phyloP scores from a whole-genome alignment of 345 rosid genomes.

The Eutrema heterophyllum region DNA sequence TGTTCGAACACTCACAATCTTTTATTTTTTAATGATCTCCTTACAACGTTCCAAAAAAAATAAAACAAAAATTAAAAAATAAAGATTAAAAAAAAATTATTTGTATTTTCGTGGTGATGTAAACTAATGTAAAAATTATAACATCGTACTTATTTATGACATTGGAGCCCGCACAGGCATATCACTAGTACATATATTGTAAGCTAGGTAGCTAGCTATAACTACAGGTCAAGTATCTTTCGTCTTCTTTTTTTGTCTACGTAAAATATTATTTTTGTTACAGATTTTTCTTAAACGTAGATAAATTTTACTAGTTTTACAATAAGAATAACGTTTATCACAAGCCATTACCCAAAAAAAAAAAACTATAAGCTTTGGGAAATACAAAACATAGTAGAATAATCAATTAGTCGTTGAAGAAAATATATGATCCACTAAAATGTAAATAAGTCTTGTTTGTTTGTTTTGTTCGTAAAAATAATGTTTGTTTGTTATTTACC shows the following conservation, averaged over 20 bases:
- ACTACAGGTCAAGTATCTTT: conserved; percentile 16
- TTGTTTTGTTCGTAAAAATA: too few species aligned
- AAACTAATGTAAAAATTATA: too few species aligned
- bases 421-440: not conserved
- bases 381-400: not conserved
- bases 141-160: too few species aligned
- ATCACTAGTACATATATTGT: not conserved
- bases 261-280: not conserved
- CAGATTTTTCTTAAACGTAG: not conserved
- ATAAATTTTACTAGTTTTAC: not conserved
- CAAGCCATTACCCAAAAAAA: not conserved
- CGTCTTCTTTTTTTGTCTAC: not conserved
- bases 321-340: not conserved
- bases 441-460: not conserved
- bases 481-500: not conserved
- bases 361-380: not conserved
- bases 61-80: too few species aligned
- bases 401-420: not conserved
- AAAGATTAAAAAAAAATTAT: too few species aligned
- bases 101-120: too few species aligned
- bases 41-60: too few species aligned
- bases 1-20: too few species aligned
- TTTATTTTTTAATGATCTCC: too few species aligned
- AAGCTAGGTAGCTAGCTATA: not conserved
- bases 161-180: not conserved